Conservation (phyloP, 1,284 basidiomycete species). For the Papiliotrema fonsecae region DNA sequence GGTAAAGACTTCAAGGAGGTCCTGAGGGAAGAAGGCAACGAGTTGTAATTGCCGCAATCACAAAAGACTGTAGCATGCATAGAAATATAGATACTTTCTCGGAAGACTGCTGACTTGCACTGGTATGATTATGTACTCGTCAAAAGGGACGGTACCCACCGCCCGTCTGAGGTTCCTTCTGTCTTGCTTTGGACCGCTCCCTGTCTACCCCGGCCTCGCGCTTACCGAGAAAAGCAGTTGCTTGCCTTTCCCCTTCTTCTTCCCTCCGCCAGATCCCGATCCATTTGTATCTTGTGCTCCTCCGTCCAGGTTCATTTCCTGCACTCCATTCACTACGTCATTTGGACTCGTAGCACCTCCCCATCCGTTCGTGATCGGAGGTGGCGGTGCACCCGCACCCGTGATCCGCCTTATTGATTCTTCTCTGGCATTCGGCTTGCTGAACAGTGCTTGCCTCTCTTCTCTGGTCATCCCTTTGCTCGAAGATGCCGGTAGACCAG, state of each 20-base stretch:
- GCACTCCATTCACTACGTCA: constrained; percentile 12
- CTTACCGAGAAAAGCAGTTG: constrained; percentile 67
- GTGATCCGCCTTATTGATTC: constrained; percentile 65
- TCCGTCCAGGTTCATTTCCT: constrained; percentile 15
- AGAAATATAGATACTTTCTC: constrained; percentile 4
- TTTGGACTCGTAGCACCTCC: constrained; percentile 2
- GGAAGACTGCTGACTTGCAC: no score
- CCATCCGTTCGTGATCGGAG: constrained; percentile 28
- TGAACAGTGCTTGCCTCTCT: constrained; percentile 42
- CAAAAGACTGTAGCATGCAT: constrained; percentile 5
- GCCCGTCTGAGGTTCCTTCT: neutral
- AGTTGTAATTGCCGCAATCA: neutral
- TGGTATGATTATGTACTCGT: no score
- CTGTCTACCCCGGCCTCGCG: constrained; percentile 27
- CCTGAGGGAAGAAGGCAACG: constrained; percentile 31
- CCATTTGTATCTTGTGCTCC: neutral
- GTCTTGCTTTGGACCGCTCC: neutral
- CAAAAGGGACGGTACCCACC: no score
- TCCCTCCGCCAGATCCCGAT: constrained; percentile 34
- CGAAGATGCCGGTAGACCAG: constrained; percentile 57
- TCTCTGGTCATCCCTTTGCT: constrained; percentile 34
- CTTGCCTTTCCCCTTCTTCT: constrained; percentile 74
- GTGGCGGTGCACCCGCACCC: constrained; percentile 53
- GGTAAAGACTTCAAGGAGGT: constrained; percentile 49
- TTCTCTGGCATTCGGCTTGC: constrained; percentile 58